These are phyloP conservation scores for Plectosphaerella plurivora DNA, from an alignment of 2,329 filamentous ascomycete genomes.

Conservation along the genomic window DNA sequence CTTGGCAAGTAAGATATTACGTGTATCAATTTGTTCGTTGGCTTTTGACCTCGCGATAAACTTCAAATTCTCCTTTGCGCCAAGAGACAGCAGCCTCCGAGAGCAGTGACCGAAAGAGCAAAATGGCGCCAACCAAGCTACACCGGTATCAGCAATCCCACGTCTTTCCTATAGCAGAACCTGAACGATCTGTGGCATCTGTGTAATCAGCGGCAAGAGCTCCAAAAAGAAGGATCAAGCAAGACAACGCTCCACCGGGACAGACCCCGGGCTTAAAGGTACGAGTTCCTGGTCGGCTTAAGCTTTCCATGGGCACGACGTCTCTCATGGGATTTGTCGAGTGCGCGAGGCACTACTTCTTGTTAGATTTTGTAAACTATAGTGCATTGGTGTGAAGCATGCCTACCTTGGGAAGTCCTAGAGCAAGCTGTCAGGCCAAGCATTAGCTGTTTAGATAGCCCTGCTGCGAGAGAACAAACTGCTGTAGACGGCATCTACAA, in stretches of 20 bases:
- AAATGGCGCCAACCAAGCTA: too few relatives aligned
- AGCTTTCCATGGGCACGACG: neutral
- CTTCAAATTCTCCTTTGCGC: too few relatives aligned
- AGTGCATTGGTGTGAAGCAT: neutral
- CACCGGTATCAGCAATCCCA: too few relatives aligned
- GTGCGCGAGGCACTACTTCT: neutral
- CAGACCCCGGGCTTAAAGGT: too few relatives aligned
- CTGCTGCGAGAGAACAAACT: constrained; percentile 87
- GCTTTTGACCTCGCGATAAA: too few relatives aligned
- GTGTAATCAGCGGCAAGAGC: neutral
- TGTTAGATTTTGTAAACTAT: neutral
- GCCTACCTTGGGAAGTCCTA: constrained; percentile 35
- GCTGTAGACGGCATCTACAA: constrained; percentile 98
- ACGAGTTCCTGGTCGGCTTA: too few relatives aligned
- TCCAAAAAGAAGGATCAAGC: neutral
- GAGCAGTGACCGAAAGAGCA: too few relatives aligned
- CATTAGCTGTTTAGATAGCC: constrained; percentile 66
- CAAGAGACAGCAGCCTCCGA: too few relatives aligned
- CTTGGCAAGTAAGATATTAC: too few relatives aligned
- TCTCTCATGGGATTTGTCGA: neutral
- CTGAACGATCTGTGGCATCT: neutral
- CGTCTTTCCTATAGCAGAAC: neutral
- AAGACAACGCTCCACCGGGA: too few relatives aligned
- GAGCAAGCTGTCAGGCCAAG: constrained; percentile 38
- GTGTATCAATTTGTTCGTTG: too few relatives aligned